These are phyloP conservation scores for Lactifluus piperatus DNA, from an alignment of 768 basidiomycete species.

Conservation along the genomic window DNA sequence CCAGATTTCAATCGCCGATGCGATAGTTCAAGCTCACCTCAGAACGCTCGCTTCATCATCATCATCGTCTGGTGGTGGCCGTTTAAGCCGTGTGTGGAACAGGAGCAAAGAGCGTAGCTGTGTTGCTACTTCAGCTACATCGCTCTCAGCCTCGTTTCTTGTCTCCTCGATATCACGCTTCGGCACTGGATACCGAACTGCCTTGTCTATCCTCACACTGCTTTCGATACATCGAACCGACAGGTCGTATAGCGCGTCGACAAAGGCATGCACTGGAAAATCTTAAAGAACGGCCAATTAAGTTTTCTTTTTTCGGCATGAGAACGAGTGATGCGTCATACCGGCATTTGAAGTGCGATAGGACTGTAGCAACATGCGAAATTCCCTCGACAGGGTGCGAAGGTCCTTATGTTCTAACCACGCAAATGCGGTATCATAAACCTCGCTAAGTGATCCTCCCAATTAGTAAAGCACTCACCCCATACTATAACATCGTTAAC, in stretches of 20 bases:
- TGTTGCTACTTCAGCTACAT: slow-evolving; percentile 5
- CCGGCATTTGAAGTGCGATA: slow-evolving; percentile 10
- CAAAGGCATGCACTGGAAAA: slow-evolving; percentile 13
- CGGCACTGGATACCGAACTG: slow-evolving; percentile 13
- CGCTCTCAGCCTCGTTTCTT: slow-evolving; percentile 8
- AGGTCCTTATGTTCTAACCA: slow-evolving; percentile 16
- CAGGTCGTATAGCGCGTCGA: slow-evolving; percentile 14
- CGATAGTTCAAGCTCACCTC: slow-evolving; percentile 3
- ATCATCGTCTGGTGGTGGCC: slow-evolving; percentile 16
- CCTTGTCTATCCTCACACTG: slow-evolving; percentile 10
- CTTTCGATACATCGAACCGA: slow-evolving; percentile 12
- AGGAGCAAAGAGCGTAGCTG: slow-evolving; percentile 13
- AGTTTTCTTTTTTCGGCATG: background rate
- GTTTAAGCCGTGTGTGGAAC: slow-evolving; percentile 17
- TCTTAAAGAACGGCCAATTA: background rate
- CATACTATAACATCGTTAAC: background rate
- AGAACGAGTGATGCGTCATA: background rate
- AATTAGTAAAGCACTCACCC: background rate
- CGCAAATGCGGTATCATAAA: slow-evolving; percentile 10
- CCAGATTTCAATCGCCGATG: background rate
- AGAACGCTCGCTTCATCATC: slow-evolving; percentile 14
- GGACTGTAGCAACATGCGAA: slow-evolving; percentile 7
- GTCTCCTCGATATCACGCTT: slow-evolving; percentile 15
- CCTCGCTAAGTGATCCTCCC: background rate
- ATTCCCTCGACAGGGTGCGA: slow-evolving; percentile 8